Base-by-base conservation (phyloP, 148 eudicot species). In the Talinum fruticosum region DNA sequence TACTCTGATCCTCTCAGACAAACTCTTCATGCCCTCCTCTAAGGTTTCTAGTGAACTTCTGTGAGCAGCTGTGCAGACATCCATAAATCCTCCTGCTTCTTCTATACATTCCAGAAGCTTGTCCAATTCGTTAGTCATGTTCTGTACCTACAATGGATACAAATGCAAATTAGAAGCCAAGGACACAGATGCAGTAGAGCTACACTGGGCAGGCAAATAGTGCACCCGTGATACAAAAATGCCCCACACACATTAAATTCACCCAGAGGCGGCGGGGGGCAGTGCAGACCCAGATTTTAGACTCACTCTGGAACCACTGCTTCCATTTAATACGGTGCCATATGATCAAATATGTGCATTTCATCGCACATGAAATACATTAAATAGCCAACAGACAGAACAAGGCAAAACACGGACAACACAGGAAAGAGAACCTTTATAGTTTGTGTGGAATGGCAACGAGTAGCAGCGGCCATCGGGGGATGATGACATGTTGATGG, bases 121-220 rank as follows among this genome's bases (percentile, higher is more conserved):
- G 66, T 93, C 97, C 86, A 96, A 75, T 82, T 90, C 91, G 38
- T 82, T 85, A 44, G 88, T 86, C 97, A 96, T 90, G 70, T 90
- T 91, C 78, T 91, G 90, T 76, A 96, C 91, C 99, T 96, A 86
- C 65, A 77, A 80, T 71, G 51, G 54, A 75, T 44, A 23, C 57
- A 30, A 72, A 47, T 61, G 61, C 76, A 8, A 79, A 45, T 24
- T 10, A 75, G 67, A 70, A 74, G 49, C 78, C 13, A 2, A 44
- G 41, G 47, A 44, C 73, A 64, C 34, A 73, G 24, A 57, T 54
- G 59, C 33, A 53, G 10, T 75, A 73, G 10, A 33, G 41, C 2
- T 51, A 15, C 23, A 51, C 18, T 16, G 23, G 47, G 47, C 8
- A 21, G 64, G 64, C 28, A n/a, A n/a, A 62, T 62, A n/a, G 1